Percentiles rank a stretch among this genome's conserved stretches.
phyloP scores from a whole-genome alignment of 2,329 filamentous ascomycete genomes.

The Nemania abortiva region DNA sequence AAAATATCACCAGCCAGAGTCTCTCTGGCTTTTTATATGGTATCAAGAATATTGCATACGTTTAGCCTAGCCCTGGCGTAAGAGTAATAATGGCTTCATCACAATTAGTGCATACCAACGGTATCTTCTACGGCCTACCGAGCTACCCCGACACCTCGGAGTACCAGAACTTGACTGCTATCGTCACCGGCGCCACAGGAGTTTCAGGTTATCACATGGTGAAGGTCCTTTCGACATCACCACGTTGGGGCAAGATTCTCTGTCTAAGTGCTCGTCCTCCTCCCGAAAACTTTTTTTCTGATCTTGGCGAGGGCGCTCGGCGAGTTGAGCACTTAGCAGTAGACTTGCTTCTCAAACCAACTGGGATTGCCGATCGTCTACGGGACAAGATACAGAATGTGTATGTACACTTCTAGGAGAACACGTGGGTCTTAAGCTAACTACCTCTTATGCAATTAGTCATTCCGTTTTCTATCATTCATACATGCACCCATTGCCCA shows the following conservation, averaged over 20 bases:
- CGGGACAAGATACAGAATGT: slow-evolving; percentile 1
- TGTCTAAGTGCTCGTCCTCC: not conserved
- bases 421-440: not conserved
- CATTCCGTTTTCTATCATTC: slow-evolving; percentile 12
- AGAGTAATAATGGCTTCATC: slow-evolving; percentile 3
- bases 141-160: not conserved
- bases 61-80: too few relatives aligned
- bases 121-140: slow-evolving; percentile 10
- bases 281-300: not conserved
- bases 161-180: slow-evolving; percentile 4
- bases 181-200: slow-evolving; percentile 11
- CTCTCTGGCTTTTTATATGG: not conserved
- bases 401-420: not conserved
- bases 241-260: slow-evolving; percentile 12
- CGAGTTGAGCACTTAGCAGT: slow-evolving; percentile 8
- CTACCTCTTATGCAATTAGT: not conserved
- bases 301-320: not conserved
- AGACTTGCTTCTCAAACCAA: slow-evolving; percentile 3
- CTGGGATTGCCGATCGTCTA: not conserved
- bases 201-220: slow-evolving; percentile 14
- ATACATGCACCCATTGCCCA: slow-evolving; percentile 6
- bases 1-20: not conserved
- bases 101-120: not conserved
- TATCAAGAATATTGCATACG: not conserved
- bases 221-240: not conserved